These are phyloP conservation scores for Thermomyces lanuginosus DNA, from an alignment of 2,329 filamentous ascomycete genomes.

Conservation along the genomic window DNA sequence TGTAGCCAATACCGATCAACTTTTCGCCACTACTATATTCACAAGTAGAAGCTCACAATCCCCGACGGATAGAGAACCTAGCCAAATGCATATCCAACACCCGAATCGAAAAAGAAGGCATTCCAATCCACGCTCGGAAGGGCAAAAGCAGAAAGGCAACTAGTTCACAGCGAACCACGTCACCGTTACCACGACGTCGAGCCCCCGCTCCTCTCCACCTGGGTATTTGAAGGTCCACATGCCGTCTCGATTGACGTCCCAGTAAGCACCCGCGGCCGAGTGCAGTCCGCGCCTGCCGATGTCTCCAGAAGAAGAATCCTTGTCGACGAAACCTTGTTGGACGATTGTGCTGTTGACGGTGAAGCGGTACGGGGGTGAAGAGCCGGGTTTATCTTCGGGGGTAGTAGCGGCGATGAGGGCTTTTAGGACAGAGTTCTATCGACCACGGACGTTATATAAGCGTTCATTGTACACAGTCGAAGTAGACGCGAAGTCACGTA, in stretches of 20 bases:
- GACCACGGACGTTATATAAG: no score
- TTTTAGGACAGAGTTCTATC: conserved; percentile 25
- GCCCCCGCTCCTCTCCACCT: conserved; percentile 28
- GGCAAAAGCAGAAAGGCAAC: no score
- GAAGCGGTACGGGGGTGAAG: conserved; percentile 63
- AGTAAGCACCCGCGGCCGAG: conserved; percentile 34
- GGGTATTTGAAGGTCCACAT: conserved; percentile 39
- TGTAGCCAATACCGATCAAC: no score
- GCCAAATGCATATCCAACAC: no score
- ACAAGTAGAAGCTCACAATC: no score
- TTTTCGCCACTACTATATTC: no score
- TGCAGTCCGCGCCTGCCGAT: conserved; percentile 63
- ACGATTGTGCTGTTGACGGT: conserved; percentile 97
- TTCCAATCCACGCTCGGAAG: no score
- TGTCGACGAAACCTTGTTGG: conserved; percentile 54
- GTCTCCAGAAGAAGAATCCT: conserved; percentile 38
- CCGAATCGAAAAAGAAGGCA: no score
- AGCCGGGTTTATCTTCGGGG: conserved; percentile 17
- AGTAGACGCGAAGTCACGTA: conserved; percentile 30
- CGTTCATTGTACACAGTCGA: conserved; percentile 1
- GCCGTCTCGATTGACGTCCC: conserved; percentile 36
- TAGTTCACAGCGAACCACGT: conserved; percentile 30
- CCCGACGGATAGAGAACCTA: no score
- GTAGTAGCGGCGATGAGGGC: conserved; percentile 27
- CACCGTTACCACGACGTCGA: conserved; percentile 34